Evolutionary conservation across 305 asterid genomes (phyloP).

Genomic region (Stenogyne calaminthoides): DNA sequence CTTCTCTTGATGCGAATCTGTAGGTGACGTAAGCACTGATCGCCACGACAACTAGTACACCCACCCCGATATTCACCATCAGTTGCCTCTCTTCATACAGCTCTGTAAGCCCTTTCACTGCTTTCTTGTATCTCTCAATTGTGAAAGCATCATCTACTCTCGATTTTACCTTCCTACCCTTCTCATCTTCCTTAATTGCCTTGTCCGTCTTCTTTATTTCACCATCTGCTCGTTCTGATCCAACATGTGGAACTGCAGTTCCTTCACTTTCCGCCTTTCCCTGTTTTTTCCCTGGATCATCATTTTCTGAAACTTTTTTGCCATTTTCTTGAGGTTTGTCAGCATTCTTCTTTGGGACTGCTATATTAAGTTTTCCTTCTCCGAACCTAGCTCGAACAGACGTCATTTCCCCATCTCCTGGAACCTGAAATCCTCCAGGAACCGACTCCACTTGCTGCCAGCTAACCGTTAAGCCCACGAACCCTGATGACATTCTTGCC

Average conservation of each 20-base stretch:
- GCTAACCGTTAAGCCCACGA: constrained; percentile 56
- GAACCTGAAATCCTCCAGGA: constrained; percentile 59
- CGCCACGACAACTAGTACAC: constrained; percentile 60
- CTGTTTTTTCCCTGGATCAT: neutral
- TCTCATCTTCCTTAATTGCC: constrained; percentile 1
- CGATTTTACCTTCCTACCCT: neutral
- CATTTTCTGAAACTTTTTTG: neutral
- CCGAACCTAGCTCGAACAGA: constrained; percentile 54
- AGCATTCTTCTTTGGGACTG: constrained; percentile 44
- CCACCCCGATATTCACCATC: constrained; percentile 66
- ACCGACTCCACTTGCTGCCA: constrained; percentile 63
- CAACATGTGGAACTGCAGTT: neutral
- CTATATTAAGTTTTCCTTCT: constrained; percentile 51
- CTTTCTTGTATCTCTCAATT: constrained; percentile 37
- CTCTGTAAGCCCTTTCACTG: constrained; percentile 38
- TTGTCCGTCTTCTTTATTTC: neutral
- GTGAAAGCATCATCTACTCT: neutral
- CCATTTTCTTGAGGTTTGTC: constrained; percentile 25
- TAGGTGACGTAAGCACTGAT: constrained; percentile 53
- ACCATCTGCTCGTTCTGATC: neutral
- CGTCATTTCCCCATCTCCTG: constrained; percentile 43
- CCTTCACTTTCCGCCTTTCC: neutral
- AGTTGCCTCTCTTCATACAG: constrained; percentile 54
- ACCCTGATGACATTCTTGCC: constrained; percentile 47
- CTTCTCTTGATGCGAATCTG: constrained; percentile 34